phyloP scores from a whole-genome alignment of 495 filamentous ascomycete species.

The Penicillium egyptiacum region DNA sequence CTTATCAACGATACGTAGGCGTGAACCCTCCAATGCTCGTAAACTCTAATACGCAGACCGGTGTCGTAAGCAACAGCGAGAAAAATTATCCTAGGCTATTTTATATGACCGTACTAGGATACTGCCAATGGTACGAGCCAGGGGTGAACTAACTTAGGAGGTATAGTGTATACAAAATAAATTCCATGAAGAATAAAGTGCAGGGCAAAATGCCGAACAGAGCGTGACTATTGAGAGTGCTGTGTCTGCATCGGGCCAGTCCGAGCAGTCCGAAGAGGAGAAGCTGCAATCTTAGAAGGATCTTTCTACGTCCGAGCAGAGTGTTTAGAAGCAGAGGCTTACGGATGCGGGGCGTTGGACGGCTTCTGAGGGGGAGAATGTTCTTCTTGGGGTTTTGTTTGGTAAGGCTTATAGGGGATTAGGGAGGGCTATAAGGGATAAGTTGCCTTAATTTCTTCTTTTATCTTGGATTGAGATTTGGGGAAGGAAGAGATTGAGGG shows the following conservation, averaged over 20 bases:
- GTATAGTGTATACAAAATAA: no score
- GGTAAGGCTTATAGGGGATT: conserved; percentile 61
- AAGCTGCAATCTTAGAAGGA: conserved; percentile 66
- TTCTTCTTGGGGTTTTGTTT: conserved; percentile 76
- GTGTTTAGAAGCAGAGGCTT: conserved; percentile 67
- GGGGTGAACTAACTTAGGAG: no score
- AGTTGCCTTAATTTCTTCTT: conserved; percentile 17
- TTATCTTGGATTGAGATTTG: no score
- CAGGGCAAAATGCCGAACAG: conserved; percentile 20
- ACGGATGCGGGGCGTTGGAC: conserved; percentile 71
- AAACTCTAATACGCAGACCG: no score
- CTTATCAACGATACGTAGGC: no score
- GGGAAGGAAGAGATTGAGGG: neutral
- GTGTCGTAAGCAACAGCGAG: no score
- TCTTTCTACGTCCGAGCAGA: conserved; percentile 55
- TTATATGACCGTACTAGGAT: no score
- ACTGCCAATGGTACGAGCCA: no score
- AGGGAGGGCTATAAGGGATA: conserved; percentile 45
- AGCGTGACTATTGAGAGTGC: conserved; percentile 27
- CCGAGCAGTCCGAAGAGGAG: conserved; percentile 18
- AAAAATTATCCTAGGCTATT: no score
- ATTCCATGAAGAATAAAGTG: no score
- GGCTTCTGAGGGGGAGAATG: conserved; percentile 66
- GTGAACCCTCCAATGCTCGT: no score
- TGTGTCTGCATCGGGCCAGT: conserved; percentile 7